These are phyloP conservation scores for Aphanoascus verrucosus DNA, from an alignment of 2,329 filamentous ascomycete genomes.

Conservation along the genomic window DNA sequence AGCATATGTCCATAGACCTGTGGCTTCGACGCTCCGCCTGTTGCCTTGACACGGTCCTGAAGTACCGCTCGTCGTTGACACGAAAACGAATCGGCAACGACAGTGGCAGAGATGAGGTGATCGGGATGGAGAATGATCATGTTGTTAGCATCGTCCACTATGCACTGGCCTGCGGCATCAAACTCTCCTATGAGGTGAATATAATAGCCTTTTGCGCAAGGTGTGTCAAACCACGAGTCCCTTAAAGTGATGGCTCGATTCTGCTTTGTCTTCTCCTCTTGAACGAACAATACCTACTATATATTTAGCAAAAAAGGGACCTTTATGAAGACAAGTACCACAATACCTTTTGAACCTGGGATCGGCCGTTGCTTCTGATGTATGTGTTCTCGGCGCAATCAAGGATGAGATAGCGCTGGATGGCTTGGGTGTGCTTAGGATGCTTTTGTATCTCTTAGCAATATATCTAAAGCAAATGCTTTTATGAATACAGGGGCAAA, in stretches of 20 bases:
- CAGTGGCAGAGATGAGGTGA: slow-evolving; percentile 86
- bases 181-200: slow-evolving; percentile 82
- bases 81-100: slow-evolving; percentile 90
- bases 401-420: slow-evolving; percentile 77
- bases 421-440: slow-evolving; percentile 55
- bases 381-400: slow-evolving; percentile 62
- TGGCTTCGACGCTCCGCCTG: slow-evolving; percentile 64
- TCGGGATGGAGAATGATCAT: slow-evolving; percentile 90
- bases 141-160: slow-evolving; percentile 70
- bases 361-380: slow-evolving; percentile 49
- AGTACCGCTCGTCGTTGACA: slow-evolving; percentile 85
- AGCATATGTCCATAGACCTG: slow-evolving; percentile 88
- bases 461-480: slow-evolving; percentile 18
- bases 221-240: slow-evolving; percentile 76
- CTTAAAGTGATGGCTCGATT: slow-evolving; percentile 63
- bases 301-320: slow-evolving; percentile 10
- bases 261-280: slow-evolving; percentile 60
- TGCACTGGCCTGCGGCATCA: slow-evolving; percentile 56
- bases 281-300: slow-evolving; percentile 62
- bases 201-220: slow-evolving; percentile 61
- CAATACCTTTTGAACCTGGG: slow-evolving; percentile 60
- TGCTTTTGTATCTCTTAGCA: slow-evolving; percentile 56
- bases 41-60: slow-evolving; percentile 89
- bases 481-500: slow-evolving; percentile 23
- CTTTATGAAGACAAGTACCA: slow-evolving; percentile 16